Evolutionary conservation across 345 rosid species (phyloP).

Genomic region (Gossypium bickii): DNA sequence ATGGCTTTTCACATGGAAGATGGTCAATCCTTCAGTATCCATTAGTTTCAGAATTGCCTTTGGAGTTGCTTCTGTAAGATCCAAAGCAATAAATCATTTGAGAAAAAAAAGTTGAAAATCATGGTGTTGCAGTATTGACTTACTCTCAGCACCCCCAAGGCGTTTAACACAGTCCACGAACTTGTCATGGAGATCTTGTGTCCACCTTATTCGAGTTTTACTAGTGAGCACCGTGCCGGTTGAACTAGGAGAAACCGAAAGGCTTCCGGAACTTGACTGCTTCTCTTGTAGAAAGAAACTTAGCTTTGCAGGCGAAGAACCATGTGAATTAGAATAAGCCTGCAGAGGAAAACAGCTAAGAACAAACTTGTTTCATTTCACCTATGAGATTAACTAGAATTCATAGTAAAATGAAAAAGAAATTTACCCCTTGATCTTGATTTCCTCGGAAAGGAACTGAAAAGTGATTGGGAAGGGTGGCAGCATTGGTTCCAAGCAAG

Average conservation of each 20-base stretch:
- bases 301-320: background rate
- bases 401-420: constrained; percentile 20
- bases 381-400: background rate
- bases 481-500: constrained; percentile 6
- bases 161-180: constrained; percentile 75
- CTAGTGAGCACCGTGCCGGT: constrained; percentile 19
- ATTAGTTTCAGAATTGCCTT: constrained; percentile 86
- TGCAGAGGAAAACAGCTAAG: background rate
- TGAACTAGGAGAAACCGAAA: constrained; percentile 16
- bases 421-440: constrained; percentile 46
- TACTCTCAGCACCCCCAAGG: constrained; percentile 57
- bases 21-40: constrained; percentile 83
- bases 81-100: constrained; percentile 3
- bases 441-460: constrained; percentile 37
- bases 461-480: constrained; percentile 11
- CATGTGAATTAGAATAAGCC: constrained; percentile 1
- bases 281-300: constrained; percentile 11
- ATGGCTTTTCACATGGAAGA: constrained; percentile 96
- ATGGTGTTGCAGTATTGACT: background rate
- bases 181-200: constrained; percentile 86
- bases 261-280: background rate
- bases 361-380: constrained; percentile 8
- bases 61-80: constrained; percentile 71
- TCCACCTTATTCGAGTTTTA: constrained; percentile 89
- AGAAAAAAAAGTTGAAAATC: background rate